Evolutionary conservation across 768 basidiomycete species (phyloP).

Genomic region (Hebeloma cylindrosporum): DNA sequence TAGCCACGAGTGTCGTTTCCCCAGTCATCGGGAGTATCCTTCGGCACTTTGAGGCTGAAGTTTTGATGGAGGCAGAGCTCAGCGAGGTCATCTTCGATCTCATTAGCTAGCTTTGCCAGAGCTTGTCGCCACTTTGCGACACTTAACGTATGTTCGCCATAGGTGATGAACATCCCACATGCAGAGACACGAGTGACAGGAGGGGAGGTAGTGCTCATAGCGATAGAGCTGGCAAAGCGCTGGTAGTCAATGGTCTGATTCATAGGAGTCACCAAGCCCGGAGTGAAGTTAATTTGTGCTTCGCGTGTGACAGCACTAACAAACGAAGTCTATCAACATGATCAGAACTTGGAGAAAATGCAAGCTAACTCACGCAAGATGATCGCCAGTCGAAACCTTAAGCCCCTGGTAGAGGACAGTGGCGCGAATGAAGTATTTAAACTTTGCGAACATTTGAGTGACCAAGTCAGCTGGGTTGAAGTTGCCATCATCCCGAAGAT

Average conservation of each 20-base stretch:
- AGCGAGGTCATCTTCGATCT: not conserved
- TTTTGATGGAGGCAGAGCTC: conserved; percentile 1
- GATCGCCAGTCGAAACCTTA: no score
- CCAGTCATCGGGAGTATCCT: conserved; percentile 16
- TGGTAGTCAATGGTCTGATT: no score
- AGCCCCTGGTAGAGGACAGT: conserved; percentile 5
- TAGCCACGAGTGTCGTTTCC: conserved; percentile 6
- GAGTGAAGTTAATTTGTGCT: no score
- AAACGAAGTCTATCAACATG: no score
- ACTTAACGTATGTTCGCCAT: conserved; percentile 1
- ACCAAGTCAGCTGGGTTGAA: conserved; percentile 8
- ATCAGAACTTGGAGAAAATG: no score
- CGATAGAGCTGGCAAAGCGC: conserved; percentile 8
- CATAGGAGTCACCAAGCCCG: no score
- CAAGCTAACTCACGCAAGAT: no score
- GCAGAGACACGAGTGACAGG: conserved; percentile 10
- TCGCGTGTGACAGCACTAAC: no score
- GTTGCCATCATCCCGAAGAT: conserved; percentile 14
- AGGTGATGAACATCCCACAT: conserved; percentile 9
- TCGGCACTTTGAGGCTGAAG: conserved; percentile 8
- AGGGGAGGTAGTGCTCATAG: not conserved
- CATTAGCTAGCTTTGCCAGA: not conserved
- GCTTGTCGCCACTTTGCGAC: conserved; percentile 5
- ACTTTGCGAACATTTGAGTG: conserved; percentile 9
- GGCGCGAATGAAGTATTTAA: conserved; percentile 11